phyloP scores from a whole-genome alignment of 2,329 filamentous ascomycete species.

The Clonostachys solani region DNA sequence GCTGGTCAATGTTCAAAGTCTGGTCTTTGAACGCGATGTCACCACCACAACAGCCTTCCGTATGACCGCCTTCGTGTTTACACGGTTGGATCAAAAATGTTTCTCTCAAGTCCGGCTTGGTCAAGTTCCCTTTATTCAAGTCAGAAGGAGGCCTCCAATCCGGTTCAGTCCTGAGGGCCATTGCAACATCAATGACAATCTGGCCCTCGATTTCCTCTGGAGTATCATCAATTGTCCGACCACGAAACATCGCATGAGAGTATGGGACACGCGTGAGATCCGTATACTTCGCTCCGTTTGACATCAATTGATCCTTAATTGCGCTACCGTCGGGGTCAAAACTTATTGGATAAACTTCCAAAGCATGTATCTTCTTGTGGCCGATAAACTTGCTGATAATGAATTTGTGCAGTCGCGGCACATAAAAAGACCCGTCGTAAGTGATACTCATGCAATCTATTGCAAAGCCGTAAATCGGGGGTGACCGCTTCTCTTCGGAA shows the following conservation, averaged over 20 bases:
- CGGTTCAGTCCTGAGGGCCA: slow-evolving; percentile 1
- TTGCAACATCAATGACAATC: slow-evolving; percentile 4
- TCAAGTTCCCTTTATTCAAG: not conserved
- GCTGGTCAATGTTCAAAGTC: not conserved
- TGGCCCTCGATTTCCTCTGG: slow-evolving; percentile 1
- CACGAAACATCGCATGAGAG: not conserved
- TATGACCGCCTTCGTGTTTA: not conserved
- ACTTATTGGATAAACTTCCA: slow-evolving; percentile 3
- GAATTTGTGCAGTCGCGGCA: slow-evolving; percentile 3
- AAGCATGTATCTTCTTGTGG: not conserved
- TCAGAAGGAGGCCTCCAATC: not conserved
- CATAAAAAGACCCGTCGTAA: slow-evolving; percentile 2
- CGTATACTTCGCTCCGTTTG: not conserved
- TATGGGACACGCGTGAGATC: not conserved
- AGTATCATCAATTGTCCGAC: slow-evolving; percentile 1
- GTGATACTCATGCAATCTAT: slow-evolving; percentile 6
- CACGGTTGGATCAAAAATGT: not conserved
- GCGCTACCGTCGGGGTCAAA: slow-evolving; percentile 1
- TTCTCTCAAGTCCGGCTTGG: not conserved
- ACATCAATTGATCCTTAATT: not conserved
- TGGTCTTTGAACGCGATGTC: slow-evolving; percentile 2
- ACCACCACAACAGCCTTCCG: slow-evolving; percentile 1
- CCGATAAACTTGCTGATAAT: slow-evolving; percentile 6
- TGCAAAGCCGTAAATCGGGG: slow-evolving; percentile 1
- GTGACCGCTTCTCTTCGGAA: not conserved